These are phyloP conservation scores for Kwoniella sp. DNA, from an alignment of 768 basidiomycete species.

Conservation along the genomic window DNA sequence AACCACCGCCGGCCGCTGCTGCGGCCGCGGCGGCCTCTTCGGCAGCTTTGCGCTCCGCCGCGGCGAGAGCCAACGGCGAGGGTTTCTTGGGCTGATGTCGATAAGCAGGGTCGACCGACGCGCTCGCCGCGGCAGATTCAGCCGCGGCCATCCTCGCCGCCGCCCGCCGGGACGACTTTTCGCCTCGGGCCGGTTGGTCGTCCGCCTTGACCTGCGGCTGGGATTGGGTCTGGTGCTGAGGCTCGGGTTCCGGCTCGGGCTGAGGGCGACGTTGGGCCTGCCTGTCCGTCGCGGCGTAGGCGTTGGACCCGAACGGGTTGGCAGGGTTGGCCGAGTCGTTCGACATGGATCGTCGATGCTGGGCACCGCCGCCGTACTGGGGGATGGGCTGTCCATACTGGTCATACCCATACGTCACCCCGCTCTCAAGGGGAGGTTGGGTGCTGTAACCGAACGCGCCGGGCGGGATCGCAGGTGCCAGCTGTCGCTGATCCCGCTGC, in stretches of 20 bases:
- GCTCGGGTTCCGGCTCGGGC: background rate
- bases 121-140: slow-evolving; percentile 33
- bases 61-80: slow-evolving; percentile 28
- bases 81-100: slow-evolving; percentile 39
- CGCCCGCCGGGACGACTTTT: slow-evolving; percentile 13
- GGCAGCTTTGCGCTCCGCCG: slow-evolving; percentile 8
- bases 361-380: background rate
- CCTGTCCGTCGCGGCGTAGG: background rate
- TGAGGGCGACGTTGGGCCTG: background rate
- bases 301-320: slow-evolving; percentile 4
- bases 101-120: slow-evolving; percentile 23
- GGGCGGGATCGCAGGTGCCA: background rate
- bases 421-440: slow-evolving; percentile 4
- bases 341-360: background rate
- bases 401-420: slow-evolving; percentile 1
- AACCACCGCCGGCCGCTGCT: background rate
- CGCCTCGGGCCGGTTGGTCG: slow-evolving; percentile 3
- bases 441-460: slow-evolving; percentile 8
- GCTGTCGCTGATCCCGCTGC: background rate
- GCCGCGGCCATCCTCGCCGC: slow-evolving; percentile 31
- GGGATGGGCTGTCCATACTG: slow-evolving; percentile 13
- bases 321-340: slow-evolving; percentile 6
- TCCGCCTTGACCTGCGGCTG: background rate
- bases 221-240: background rate
- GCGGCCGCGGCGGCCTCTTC: background rate